A percentile compares a stretch with the other conserved stretches of the same genome.
phyloP scores from a whole-genome alignment of 306 rosid species.

The Prunus armeniaca region DNA sequence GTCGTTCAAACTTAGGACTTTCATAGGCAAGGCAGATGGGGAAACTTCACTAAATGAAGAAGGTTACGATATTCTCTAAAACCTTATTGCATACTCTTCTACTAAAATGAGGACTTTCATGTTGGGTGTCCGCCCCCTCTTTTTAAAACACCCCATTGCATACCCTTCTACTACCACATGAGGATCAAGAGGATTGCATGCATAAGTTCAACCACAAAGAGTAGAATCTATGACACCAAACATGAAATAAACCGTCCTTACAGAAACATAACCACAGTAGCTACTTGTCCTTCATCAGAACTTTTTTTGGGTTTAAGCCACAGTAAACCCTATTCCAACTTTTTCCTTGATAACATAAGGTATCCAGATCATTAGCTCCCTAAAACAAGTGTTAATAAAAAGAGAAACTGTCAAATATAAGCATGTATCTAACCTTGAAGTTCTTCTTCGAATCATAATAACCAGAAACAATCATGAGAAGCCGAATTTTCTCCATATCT shows the following conservation, averaged over 20 bases:
- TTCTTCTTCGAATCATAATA: slow-evolving; percentile 53
- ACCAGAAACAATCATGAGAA: slow-evolving; percentile 67
- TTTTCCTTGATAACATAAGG: background rate
- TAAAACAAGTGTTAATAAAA: background rate
- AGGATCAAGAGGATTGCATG: background rate
- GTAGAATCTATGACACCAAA: background rate
- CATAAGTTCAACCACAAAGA: background rate
- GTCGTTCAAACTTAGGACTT: no score
- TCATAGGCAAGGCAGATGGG: no score
- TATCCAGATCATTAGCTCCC: background rate
- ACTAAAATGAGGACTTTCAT: no score
- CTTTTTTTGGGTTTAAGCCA: background rate
- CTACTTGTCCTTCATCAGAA: background rate
- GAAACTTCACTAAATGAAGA: no score
- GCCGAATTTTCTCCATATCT: slow-evolving; percentile 66
- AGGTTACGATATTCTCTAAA: no score
- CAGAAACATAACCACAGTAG: no score
- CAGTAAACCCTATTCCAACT: background rate
- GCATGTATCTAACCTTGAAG: slow-evolving; percentile 61
- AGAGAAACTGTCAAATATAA: background rate
- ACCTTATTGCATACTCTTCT: no score
- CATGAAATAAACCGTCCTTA: background rate
- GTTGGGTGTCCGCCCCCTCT: no score
- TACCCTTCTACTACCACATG: background rate
- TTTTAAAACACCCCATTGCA: background rate